phyloP scores from a whole-genome alignment of 2,329 filamentous ascomycete species.

The Aspergillus ochraceoroseus region DNA sequence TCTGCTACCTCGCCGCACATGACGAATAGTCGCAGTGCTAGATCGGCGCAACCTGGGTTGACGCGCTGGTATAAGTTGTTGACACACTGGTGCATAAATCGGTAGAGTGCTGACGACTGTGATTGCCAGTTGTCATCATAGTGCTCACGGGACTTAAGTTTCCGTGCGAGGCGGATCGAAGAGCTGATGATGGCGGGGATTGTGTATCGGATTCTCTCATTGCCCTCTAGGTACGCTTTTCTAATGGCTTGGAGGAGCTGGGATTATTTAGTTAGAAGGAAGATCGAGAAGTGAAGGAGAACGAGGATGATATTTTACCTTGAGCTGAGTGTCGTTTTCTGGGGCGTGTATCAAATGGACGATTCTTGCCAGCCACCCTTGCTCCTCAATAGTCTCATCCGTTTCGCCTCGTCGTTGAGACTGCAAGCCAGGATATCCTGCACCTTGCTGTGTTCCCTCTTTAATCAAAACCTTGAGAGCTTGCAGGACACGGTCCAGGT shows the following conservation, averaged over 20 bases:
- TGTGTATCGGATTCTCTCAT: conserved; percentile 92
- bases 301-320: conserved; percentile 46
- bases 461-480: conserved; percentile 88
- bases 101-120: conserved; percentile 77
- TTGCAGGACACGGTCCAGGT: conserved; percentile 83
- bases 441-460: conserved; percentile 79
- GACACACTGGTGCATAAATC: conserved; percentile 87
- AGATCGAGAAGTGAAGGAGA: background rate
- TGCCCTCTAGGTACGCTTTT: conserved; percentile 84
- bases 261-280: conserved; percentile 16
- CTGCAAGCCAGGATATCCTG: conserved; percentile 74
- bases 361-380: conserved; percentile 91
- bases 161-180: conserved; percentile 80
- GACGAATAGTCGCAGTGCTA: conserved; percentile 83
- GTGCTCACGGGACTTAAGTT: conserved; percentile 86
- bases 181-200: conserved; percentile 87
- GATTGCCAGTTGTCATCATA: conserved; percentile 69
- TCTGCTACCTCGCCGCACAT: conserved; percentile 90
- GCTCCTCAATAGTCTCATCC: conserved; percentile 95
- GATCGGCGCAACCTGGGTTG: conserved; percentile 73
- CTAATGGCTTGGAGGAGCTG: conserved; percentile 77
- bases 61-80: conserved; percentile 85
- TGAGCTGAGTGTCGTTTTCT: conserved; percentile 90
- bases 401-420: conserved; percentile 76
- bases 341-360: conserved; percentile 79